Conservation (phyloP, 495 filamentous ascomycete genomes). For the Tuber indicum region DNA sequence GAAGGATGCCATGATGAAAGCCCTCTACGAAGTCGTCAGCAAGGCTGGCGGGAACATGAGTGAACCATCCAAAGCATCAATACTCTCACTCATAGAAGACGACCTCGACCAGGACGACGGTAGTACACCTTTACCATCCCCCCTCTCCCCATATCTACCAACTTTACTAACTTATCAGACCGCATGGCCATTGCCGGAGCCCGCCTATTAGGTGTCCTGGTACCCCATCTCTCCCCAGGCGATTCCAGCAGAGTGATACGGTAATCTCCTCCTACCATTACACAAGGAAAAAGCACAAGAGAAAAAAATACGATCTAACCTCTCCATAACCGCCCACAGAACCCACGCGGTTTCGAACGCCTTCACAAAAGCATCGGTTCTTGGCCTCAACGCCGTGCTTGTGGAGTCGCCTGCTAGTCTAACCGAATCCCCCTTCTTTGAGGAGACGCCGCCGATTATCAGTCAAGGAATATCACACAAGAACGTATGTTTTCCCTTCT, state of each 20-base stretch:
- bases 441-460: slow-evolving; percentile 67
- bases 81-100: slow-evolving; percentile 79
- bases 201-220: slow-evolving; percentile 75
- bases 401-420: slow-evolving; percentile 67
- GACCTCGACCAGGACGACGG: slow-evolving; percentile 67
- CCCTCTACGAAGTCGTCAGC: slow-evolving; percentile 89
- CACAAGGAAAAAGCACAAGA: not conserved
- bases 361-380: slow-evolving; percentile 59
- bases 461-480: slow-evolving; percentile 71
- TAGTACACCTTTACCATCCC: slow-evolving; percentile 33
- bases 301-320: not conserved
- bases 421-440: slow-evolving; percentile 55
- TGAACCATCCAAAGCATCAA: slow-evolving; percentile 71
- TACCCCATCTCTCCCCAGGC: slow-evolving; percentile 69
- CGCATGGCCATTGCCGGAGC: slow-evolving; percentile 81
- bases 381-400: slow-evolving; percentile 82
- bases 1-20: slow-evolving; percentile 93
- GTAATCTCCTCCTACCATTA: slow-evolving; percentile 43
- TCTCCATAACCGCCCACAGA: slow-evolving; percentile 36
- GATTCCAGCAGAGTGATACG: slow-evolving; percentile 65
- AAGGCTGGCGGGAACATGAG: slow-evolving; percentile 93
- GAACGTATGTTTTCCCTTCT: slow-evolving; percentile 52
- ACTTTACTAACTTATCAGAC: slow-evolving; percentile 45
- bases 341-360: slow-evolving; percentile 67
- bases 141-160: not conserved